A percentile compares a stretch with the other conserved stretches of the same genome.
Conservation (phyloP, 257 asterid species). For the Solanum corneliomulleri region DNA sequence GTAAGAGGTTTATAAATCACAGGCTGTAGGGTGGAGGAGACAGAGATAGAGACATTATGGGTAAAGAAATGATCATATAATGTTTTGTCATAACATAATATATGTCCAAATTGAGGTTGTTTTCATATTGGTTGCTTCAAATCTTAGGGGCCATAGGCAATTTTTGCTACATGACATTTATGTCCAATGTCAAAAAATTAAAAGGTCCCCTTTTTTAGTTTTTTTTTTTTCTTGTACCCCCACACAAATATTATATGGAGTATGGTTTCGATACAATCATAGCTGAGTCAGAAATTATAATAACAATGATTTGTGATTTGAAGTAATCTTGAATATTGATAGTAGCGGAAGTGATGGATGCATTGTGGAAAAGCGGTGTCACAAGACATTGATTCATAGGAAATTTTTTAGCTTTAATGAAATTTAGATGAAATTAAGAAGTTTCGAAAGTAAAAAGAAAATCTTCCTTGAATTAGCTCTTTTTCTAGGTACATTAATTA, state of each 20-base stretch:
- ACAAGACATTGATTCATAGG: neutral
- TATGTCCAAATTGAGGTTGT: constrained; percentile 45
- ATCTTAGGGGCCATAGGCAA: constrained; percentile 31
- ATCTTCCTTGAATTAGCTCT: neutral
- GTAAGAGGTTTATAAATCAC: constrained; percentile 22
- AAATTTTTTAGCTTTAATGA: too few species aligned
- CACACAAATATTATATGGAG: neutral
- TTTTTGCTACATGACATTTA: neutral
- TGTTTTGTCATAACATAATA: constrained; percentile 26
- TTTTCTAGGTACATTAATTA: neutral
- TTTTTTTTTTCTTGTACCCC: neutral
- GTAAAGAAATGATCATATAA: constrained; percentile 24
- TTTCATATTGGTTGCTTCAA: constrained; percentile 36
- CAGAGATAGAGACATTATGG: constrained; percentile 24
- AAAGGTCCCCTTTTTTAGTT: neutral
- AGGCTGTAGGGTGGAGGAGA: constrained; percentile 17
- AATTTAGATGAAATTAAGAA: too few species aligned
- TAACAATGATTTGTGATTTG: neutral
- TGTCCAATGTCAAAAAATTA: neutral
- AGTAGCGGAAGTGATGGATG: neutral
- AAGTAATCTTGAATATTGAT: neutral
- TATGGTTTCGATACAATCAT: neutral
- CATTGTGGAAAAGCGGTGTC: neutral
- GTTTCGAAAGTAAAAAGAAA: neutral
- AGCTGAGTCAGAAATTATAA: neutral